Conservation (phyloP, 176 grass and related monocot genomes). For the Rhynchospora breviuscula region DNA sequence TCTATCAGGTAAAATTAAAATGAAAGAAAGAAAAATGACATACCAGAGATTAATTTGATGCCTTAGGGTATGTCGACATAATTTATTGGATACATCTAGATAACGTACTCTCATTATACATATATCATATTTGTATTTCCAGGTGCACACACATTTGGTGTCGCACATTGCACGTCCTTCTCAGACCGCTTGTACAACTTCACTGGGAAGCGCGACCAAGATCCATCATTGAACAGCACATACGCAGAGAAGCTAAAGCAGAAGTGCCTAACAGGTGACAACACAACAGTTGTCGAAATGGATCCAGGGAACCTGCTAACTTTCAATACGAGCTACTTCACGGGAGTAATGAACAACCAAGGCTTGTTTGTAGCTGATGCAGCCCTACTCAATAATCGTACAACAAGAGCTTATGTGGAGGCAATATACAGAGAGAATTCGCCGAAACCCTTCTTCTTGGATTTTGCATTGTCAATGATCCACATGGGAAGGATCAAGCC, state of each 20-base stretch:
- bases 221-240: conserved; percentile 31
- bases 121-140: not conserved
- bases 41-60: not conserved
- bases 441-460: conserved; percentile 20
- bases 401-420: conserved; percentile 37
- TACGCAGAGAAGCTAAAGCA: not conserved
- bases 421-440: conserved; percentile 18
- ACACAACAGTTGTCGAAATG: conserved; percentile 17
- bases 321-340: conserved; percentile 38
- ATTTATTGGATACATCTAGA: too few species aligned
- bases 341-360: conserved; percentile 8
- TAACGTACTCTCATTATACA: not conserved
- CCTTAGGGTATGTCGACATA: not conserved
- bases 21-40: not conserved
- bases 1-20: conserved; percentile 28
- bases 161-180: conserved; percentile 37
- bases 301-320: conserved; percentile 17
- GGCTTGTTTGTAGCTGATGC: conserved; percentile 49
- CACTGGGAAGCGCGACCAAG: conserved; percentile 7
- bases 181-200: conserved; percentile 40
- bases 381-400: not conserved
- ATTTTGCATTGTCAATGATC: conserved; percentile 42
- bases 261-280: conserved; percentile 16
- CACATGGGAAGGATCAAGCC: conserved; percentile 45
- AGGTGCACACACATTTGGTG: conserved; percentile 54